Conservation (phyloP, 768 basidiomycete genomes). For the Lactarius evosmus region DNA sequence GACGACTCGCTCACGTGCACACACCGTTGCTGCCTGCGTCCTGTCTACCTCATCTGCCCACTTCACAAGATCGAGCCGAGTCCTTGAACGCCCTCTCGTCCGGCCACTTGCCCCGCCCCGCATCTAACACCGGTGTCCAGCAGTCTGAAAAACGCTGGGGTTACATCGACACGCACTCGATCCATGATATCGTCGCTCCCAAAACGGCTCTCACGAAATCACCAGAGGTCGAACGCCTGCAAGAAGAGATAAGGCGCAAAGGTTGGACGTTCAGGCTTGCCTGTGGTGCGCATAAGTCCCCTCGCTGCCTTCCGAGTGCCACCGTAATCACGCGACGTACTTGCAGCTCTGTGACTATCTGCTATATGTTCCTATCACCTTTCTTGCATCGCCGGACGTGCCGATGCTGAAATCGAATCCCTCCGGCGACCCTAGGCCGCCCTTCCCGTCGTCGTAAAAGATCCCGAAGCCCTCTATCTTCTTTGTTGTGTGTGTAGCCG, state of each 20-base stretch:
- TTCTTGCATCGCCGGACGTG: slow-evolving; percentile 43
- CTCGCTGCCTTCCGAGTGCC: too few relatives aligned
- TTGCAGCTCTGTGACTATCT: slow-evolving; percentile 72
- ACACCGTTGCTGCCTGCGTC: slow-evolving; percentile 58
- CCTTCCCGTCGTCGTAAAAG: slow-evolving; percentile 36
- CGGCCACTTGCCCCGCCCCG: slow-evolving; percentile 74
- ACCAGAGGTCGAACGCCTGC: slow-evolving; percentile 36
- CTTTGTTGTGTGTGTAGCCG: slow-evolving; percentile 72
- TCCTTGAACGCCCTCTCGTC: slow-evolving; percentile 62
- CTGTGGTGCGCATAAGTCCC: slow-evolving; percentile 85
- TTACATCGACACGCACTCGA: slow-evolving; percentile 71
- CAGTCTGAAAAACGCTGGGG: slow-evolving; percentile 74
- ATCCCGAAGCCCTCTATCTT: slow-evolving; percentile 46
- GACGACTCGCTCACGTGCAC: slow-evolving; percentile 60
- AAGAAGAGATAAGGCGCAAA: slow-evolving; percentile 45
- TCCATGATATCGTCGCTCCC: slow-evolving; percentile 75
- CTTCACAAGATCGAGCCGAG: slow-evolving; percentile 34
- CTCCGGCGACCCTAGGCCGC: slow-evolving; percentile 4
- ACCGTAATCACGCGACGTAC: neutral
- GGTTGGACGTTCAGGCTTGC: slow-evolving; percentile 84
- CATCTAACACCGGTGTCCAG: slow-evolving; percentile 77
- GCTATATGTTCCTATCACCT: slow-evolving; percentile 68
- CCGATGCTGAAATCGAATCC: slow-evolving; percentile 31
- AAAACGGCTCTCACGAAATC: slow-evolving; percentile 49
- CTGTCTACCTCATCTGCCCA: slow-evolving; percentile 42